Percentiles rank a stretch among this genome's conserved stretches.
These are phyloP conservation scores for Allium cepa DNA, from an alignment of 106 monocot genomes.

Conservation along the genomic window DNA sequence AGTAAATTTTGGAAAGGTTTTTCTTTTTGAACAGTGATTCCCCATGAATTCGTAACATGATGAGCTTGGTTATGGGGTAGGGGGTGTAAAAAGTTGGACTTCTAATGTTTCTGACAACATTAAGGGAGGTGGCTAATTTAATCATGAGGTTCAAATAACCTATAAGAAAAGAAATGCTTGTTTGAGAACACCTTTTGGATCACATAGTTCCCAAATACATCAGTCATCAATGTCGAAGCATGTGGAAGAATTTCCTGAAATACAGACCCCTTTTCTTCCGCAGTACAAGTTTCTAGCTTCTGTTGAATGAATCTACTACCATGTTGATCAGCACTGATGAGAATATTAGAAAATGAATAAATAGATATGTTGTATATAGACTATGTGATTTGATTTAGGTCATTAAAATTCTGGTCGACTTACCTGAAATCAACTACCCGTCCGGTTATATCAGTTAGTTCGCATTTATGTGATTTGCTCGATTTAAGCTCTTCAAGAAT, in stretches of 20 bases:
- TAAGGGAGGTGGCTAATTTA: too few species aligned
- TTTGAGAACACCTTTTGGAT: constrained; percentile 65
- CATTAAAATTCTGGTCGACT: background rate
- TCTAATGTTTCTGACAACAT: too few species aligned
- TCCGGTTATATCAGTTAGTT: constrained; percentile 78
- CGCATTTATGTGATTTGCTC: constrained; percentile 53
- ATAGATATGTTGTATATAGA: background rate
- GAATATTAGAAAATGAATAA: constrained; percentile 9
- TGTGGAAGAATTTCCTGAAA: constrained; percentile 90
- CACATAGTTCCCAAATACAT: constrained; percentile 97
- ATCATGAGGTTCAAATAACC: too few species aligned
- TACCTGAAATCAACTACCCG: constrained; percentile 87
- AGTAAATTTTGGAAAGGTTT: too few species aligned
- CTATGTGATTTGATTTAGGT: background rate
- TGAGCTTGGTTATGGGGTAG: too few species aligned
- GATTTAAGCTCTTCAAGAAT: constrained; percentile 89
- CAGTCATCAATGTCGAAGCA: constrained; percentile 84
- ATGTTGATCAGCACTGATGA: constrained; percentile 81
- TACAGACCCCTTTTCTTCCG: constrained; percentile 77
- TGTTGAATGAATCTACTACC: constrained; percentile 98
- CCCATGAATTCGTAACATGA: too few species aligned
- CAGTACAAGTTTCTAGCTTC: constrained; percentile 73
- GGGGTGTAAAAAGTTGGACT: too few species aligned
- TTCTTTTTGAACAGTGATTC: too few species aligned
- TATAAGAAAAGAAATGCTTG: too few species aligned